Conservation (phyloP, 2,329 filamentous ascomycete species). For the Bimuria novae-zelandiae region DNA sequence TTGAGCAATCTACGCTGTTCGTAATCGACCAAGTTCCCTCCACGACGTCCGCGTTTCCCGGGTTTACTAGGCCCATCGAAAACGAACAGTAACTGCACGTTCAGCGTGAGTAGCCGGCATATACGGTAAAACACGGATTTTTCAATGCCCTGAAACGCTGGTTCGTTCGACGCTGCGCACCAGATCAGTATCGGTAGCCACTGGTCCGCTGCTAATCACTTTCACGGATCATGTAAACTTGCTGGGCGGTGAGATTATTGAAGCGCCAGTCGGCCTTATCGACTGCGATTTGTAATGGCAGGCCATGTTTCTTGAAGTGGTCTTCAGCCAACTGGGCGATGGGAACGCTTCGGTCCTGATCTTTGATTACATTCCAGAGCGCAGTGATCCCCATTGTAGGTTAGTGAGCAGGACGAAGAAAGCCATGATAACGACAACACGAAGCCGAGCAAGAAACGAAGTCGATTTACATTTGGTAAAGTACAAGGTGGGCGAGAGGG, state of each 20-base stretch:
- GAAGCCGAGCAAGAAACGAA: too few relatives aligned
- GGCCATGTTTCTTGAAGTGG: constrained; percentile 40
- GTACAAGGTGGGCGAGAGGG: too few relatives aligned
- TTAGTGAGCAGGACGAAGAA: too few relatives aligned
- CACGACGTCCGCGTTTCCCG: constrained; percentile 40
- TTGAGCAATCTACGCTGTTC: constrained; percentile 41
- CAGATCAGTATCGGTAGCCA: background rate
- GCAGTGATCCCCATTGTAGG: constrained; percentile 11
- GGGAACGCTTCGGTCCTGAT: constrained; percentile 37
- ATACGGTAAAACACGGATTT: constrained; percentile 50
- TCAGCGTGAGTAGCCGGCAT: constrained; percentile 53
- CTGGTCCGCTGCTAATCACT: constrained; percentile 21
- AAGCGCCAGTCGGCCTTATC: constrained; percentile 53
- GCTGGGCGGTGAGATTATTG: constrained; percentile 45
- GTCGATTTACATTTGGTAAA: too few relatives aligned
- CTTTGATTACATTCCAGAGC: constrained; percentile 47
- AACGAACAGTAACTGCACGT: constrained; percentile 59
- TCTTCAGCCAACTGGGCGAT: constrained; percentile 47
- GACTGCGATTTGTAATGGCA: constrained; percentile 48
- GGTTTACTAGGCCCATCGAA: constrained; percentile 58
- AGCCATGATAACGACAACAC: too few relatives aligned
- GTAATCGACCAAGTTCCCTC: constrained; percentile 39
- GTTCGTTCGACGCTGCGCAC: constrained; percentile 28
- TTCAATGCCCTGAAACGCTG: constrained; percentile 48
- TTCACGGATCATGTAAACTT: constrained; percentile 44